These are phyloP conservation scores for Serendipita sp. DNA, from an alignment of 768 basidiomycete species.

Conservation along the genomic window DNA sequence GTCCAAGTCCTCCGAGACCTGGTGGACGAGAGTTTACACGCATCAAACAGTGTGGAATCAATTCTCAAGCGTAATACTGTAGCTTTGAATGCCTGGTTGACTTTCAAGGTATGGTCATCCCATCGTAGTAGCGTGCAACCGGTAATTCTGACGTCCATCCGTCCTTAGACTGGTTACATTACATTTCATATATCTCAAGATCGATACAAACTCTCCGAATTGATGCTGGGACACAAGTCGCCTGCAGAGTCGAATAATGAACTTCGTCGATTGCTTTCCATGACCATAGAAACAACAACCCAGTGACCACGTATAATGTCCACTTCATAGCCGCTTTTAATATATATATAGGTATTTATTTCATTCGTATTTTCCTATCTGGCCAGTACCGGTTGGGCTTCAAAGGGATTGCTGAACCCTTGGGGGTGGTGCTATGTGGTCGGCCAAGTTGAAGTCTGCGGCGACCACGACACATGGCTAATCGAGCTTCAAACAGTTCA, in stretches of 20 bases:
- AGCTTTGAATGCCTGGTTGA: conserved; percentile 2
- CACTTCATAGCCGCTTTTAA: neutral
- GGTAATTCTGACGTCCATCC: neutral
- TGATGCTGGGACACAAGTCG: neutral
- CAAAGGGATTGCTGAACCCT: no score
- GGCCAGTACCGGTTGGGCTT: neutral
- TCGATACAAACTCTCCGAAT: neutral
- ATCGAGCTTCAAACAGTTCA: neutral
- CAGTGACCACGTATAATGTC: neutral
- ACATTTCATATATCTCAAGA: conserved; percentile 2
- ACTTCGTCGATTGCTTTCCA: no score
- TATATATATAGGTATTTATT: neutral
- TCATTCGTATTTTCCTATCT: neutral
- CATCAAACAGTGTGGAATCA: neutral
- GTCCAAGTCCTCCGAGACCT: neutral
- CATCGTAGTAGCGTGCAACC: neutral
- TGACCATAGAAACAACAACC: no score
- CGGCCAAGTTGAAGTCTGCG: no score
- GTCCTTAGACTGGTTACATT: neutral
- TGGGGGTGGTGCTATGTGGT: no score
- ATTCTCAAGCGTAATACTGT: neutral
- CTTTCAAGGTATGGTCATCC: neutral
- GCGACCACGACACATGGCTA: neutral
- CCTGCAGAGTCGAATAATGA: no score
- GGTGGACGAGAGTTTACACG: neutral